These are phyloP conservation scores for Eucalyptus melliodora DNA, from an alignment of 345 rosid genomes.

Conservation along the genomic window DNA sequence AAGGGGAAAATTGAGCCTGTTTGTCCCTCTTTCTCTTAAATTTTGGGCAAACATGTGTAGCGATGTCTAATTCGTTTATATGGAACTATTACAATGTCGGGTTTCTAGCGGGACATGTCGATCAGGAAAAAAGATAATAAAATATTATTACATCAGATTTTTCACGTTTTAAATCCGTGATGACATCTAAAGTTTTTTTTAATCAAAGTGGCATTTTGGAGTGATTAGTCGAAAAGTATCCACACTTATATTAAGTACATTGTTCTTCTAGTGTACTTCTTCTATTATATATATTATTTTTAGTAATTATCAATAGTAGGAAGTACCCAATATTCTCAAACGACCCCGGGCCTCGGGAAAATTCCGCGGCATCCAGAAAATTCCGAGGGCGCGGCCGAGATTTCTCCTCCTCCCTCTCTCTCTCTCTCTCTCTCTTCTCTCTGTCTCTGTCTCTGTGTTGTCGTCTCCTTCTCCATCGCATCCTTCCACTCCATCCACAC, in stretches of 20 bases:
- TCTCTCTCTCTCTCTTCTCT: background rate
- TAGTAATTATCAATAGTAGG: background rate
- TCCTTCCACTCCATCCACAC: background rate
- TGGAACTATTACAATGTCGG: background rate
- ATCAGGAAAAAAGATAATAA: too few relatives aligned
- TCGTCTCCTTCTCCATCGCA: background rate
- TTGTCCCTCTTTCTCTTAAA: background rate
- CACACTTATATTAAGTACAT: background rate
- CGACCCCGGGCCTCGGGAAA: background rate
- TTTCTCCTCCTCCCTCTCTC: background rate
- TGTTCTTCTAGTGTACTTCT: background rate
- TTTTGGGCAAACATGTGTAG: background rate
- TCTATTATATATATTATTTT: background rate
- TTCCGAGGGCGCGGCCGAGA: background rate
- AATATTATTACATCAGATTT: too few relatives aligned
- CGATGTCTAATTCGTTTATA: background rate
- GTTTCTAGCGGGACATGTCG: fast-evolving
- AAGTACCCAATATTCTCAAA: background rate
- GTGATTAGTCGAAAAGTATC: background rate
- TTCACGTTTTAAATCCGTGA: too few relatives aligned
- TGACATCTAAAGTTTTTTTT: too few relatives aligned
- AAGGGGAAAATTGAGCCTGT: fast-evolving
- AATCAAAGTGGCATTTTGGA: background rate
- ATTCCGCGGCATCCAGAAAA: background rate
- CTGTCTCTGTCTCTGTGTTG: background rate